Base-by-base conservation (phyloP, 129 eudicot species). In the Flaveria trinervia region DNA sequence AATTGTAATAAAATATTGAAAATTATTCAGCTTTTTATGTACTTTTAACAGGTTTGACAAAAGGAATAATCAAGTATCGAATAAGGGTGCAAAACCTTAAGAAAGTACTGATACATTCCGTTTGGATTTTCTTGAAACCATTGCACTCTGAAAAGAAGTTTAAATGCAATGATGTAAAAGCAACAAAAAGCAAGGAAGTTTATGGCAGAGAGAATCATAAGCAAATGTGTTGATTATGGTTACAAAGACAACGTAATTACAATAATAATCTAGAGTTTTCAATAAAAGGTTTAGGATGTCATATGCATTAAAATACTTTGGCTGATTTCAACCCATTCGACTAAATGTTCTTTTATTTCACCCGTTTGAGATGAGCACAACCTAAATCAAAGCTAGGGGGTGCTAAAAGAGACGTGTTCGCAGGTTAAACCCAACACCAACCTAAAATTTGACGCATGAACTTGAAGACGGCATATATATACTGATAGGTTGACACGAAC, bases 71-170 rank as follows among this genome's bases (percentile, higher is more conserved):
- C 69, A 10, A 73, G 69, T 48, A 62, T 26, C 5, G 52, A 22
- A 25, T 23, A 22, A 7, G 60, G 22, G 51, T 12, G 79, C 83
- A 41, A 71, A 4, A 92, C 97, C 94, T 92, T 92, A 57, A 88
- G 56, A 79, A 92, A 92, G 80, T 92, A 92, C 83, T 92, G 96
- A 81, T 92, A 90, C 82, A 83, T 71, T 75, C 98, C 98, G 77
- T 83, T 75, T 49, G 87, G 85, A 59, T 52, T 52, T 70, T 80
- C 86, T 81, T 92, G 96, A 68, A 77, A 72, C 98, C 94, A 92
- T 2, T 71, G 83, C 74, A 83, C 98, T 82, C 96, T 92, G 86
- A 71, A 75, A 13, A 25, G 15, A 17, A 22, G 18, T 48, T 22
- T 33, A 50, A 68, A 65, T 48, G 14, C 50, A 26, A 66, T 70